Percentiles rank a stretch among this genome's conserved stretches.
Conservation (phyloP, 1,284 basidiomycete genomes). For the Rhodotorula mucilaginosa region DNA sequence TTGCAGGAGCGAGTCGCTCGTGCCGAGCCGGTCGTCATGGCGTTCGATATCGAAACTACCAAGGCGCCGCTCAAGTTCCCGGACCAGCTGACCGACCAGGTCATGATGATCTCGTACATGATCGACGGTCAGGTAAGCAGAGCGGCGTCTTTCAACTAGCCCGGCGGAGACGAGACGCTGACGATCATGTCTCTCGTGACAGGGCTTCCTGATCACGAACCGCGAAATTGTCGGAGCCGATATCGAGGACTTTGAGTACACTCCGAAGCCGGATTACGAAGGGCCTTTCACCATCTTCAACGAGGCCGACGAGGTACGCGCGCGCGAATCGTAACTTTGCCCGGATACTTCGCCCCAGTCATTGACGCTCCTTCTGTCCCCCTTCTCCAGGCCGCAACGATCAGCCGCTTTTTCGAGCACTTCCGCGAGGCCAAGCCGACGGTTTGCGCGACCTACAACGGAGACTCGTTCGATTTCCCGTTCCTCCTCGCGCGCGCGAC, state of each 20-base stretch:
- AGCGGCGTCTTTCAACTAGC: neutral
- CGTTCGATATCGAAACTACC: conserved; percentile 98
- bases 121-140: conserved; percentile 64
- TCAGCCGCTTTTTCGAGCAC: conserved; percentile 88
- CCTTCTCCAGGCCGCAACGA: conserved; percentile 45
- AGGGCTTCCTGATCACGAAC: conserved; percentile 97
- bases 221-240: conserved; percentile 96
- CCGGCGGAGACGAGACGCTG: neutral
- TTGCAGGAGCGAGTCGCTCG: conserved; percentile 89
- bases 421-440: conserved; percentile 90
- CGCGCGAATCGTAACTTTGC: too few relatives aligned
- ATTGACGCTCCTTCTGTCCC: neutral
- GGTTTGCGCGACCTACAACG: conserved; percentile 98
- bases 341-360: too few relatives aligned
- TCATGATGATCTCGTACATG: conserved; percentile 99
- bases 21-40: conserved; percentile 98
- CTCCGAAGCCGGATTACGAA: conserved; percentile 95
- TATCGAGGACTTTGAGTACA: conserved; percentile 98
- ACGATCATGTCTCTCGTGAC: conserved; percentile 45
- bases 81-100: conserved; percentile 90
- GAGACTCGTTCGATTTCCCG: conserved; percentile 99
- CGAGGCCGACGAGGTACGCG: conserved; percentile 77
- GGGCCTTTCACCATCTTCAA: conserved; percentile 97
- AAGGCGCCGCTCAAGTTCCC: conserved; percentile 99
- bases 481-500: conserved; percentile 88